Evolutionary conservation across 2,329 filamentous ascomycete species (phyloP).

Genomic region (Raffaelea ambrosiae): DNA sequence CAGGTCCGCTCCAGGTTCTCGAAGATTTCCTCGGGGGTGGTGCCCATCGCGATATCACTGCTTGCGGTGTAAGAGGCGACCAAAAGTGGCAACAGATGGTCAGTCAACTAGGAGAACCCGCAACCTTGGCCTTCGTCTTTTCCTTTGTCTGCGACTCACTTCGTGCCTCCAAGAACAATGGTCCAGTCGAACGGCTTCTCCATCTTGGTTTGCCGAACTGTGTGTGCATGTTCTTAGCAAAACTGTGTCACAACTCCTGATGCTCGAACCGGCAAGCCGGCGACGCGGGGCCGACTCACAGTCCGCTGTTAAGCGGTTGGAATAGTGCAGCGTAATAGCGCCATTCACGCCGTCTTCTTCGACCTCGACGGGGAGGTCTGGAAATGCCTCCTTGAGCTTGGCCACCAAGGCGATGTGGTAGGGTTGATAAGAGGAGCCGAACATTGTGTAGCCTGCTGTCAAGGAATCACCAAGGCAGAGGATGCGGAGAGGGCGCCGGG

Average conservation of each 20-base stretch:
- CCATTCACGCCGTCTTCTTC: slow-evolving; percentile 20
- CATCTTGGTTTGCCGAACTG: background rate
- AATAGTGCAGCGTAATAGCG: slow-evolving; percentile 15
- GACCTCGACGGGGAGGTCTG: slow-evolving; percentile 19
- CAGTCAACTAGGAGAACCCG: too few relatives aligned
- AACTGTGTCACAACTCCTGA: too few relatives aligned
- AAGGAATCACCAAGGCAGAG: slow-evolving; percentile 60
- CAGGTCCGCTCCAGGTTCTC: slow-evolving; percentile 40
- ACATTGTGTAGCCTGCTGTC: slow-evolving; percentile 44
- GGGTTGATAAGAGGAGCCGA: slow-evolving; percentile 36
- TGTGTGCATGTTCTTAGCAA: too few relatives aligned
- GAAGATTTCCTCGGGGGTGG: slow-evolving; percentile 34
- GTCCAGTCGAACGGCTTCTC: slow-evolving; percentile 45
- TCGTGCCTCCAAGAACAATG: slow-evolving; percentile 56
- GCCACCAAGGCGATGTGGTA: slow-evolving; percentile 40
- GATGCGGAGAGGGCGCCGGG: slow-evolving; percentile 34
- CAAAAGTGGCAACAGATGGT: too few relatives aligned
- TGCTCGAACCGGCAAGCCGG: too few relatives aligned
- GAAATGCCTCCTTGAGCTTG: slow-evolving; percentile 36
- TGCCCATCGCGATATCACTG: slow-evolving; percentile 39
- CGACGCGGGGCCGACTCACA: slow-evolving; percentile 12
- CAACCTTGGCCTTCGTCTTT: too few relatives aligned
- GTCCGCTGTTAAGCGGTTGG: slow-evolving; percentile 15
- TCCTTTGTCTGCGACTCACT: slow-evolving; percentile 24
- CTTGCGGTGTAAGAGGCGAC: too few relatives aligned